Conservation (phyloP, 257 asterid genomes). For the Lycium ferocissimum region DNA sequence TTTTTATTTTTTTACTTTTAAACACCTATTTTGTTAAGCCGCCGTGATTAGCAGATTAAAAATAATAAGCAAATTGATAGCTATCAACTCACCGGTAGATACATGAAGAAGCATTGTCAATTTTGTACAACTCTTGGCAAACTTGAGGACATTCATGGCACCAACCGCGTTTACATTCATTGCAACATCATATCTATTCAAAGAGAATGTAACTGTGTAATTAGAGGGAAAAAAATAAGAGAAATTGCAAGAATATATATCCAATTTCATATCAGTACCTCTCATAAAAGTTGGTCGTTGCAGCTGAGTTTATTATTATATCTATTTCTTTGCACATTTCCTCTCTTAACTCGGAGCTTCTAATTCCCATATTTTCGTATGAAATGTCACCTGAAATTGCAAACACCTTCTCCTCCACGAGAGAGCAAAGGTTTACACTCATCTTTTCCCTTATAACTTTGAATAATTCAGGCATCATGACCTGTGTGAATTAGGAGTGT, state of each 20-base stretch:
- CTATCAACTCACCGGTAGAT: conserved; percentile 30
- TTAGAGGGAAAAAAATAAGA: neutral
- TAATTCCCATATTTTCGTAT: conserved; percentile 36
- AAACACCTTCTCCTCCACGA: conserved; percentile 38
- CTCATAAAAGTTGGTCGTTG: conserved; percentile 55
- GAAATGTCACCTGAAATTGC: conserved; percentile 40
- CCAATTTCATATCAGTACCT: conserved; percentile 25
- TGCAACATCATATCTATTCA: conserved; percentile 32
- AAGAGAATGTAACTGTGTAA: neutral
- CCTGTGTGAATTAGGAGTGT: neutral
- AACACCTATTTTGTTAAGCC: neutral
- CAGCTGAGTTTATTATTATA: conserved; percentile 66
- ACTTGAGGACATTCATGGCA: conserved; percentile 32
- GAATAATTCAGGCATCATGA: conserved; percentile 41
- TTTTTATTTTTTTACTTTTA: neutral
- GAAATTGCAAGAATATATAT: neutral
- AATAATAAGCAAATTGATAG: neutral
- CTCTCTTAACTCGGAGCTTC: conserved; percentile 33
- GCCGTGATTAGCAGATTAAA: neutral
- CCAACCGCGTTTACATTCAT: conserved; percentile 25
- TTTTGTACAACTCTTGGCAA: conserved; percentile 32
- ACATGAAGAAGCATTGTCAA: conserved; percentile 31
- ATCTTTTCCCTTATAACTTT: conserved; percentile 41
- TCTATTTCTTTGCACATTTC: conserved; percentile 50
- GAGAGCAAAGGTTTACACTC: conserved; percentile 18